Base-by-base conservation (phyloP, 305 asterid species). In the Salvia sclarea region DNA sequence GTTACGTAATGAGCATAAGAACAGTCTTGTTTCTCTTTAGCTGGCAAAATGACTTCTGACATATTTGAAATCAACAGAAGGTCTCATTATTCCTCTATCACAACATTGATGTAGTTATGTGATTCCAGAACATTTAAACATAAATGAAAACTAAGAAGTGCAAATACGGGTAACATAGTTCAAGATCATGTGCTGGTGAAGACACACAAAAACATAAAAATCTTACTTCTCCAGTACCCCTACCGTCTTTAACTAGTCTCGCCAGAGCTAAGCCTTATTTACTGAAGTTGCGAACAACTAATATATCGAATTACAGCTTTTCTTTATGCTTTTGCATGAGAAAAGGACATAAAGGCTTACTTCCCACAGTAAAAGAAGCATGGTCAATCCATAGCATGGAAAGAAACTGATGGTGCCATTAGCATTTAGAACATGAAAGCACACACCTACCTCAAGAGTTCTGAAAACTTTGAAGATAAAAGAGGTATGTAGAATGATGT, bases 41-140 rank as follows among this genome's bases (percentile, higher is more conserved):
- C 43, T 8, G 25, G 20, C 20, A 48, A 56, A 56, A 45, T 17
- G 50, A 22, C 58, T 25, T 41, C 33, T 31, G 9, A 25, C 17
- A 17, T 48, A 56, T 48, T 7, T 37, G 30, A 37, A 33, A 53
- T 13, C 30, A 40, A 24, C 38, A 24, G 48, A 31, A 44, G 61
- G 59, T n/a, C 25, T 64, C 55, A 41, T 38, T 16, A 45, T 69
- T 64, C 60, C 43, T 38, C 35, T 18, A 70, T 52, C 53, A 53
- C 41, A 38, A 43, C 35, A 64, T 47, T 25, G 18, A 48, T 50
- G 43, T 63, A 28, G 7, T 9, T 20, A 41, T 16, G 64, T 3
- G 60, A n/a, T 56, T 24, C 49, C 22, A 12, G 0, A 61, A 30
- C 33, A 7, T 37, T 30, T 44, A 48, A 16, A 28, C 2, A 63